A percentile compares a stretch with the other conserved stretches of the same genome.
Conservation (phyloP, 2,329 filamentous ascomycete species). For the Pseudogymnoascus sp. region DNA sequence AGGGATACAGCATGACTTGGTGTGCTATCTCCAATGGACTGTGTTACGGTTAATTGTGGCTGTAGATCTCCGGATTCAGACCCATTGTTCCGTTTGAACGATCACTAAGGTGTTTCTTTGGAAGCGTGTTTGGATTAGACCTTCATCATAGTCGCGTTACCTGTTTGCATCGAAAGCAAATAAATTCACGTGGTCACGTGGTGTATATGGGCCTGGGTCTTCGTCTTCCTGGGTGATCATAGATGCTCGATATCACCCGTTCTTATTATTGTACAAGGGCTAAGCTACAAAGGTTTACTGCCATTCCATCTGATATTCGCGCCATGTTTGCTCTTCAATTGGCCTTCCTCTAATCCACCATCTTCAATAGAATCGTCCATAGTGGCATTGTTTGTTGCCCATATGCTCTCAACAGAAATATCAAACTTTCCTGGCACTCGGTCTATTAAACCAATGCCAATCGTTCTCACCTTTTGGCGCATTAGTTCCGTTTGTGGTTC, state of each 20-base stretch:
- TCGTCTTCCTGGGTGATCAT: not conserved
- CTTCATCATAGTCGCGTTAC: not conserved
- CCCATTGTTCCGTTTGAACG: not conserved
- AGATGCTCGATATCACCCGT: not conserved
- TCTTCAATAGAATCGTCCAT: conserved; percentile 25
- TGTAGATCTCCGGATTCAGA: not conserved
- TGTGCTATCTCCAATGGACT: not conserved
- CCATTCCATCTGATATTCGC: conserved; percentile 37
- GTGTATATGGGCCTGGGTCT: not conserved
- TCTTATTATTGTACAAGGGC: not conserved
- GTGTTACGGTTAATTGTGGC: not conserved
- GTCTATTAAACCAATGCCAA: conserved; percentile 87
- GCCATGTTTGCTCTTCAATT: conserved; percentile 38
- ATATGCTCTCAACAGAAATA: conserved; percentile 76
- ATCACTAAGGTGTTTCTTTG: not conserved
- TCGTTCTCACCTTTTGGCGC: conserved; percentile 73
- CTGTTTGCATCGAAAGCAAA: not conserved
- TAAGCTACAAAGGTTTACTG: conserved; percentile 15
- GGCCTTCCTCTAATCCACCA: conserved; percentile 24
- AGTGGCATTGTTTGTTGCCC: conserved; percentile 69
- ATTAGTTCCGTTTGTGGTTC: conserved; percentile 90
- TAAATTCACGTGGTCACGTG: conserved; percentile 2
- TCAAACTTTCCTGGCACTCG: conserved; percentile 83
- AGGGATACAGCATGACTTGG: not conserved
- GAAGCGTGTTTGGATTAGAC: not conserved